Conservation (phyloP, 805 yeast genomes). For the Ogataea angusta region DNA sequence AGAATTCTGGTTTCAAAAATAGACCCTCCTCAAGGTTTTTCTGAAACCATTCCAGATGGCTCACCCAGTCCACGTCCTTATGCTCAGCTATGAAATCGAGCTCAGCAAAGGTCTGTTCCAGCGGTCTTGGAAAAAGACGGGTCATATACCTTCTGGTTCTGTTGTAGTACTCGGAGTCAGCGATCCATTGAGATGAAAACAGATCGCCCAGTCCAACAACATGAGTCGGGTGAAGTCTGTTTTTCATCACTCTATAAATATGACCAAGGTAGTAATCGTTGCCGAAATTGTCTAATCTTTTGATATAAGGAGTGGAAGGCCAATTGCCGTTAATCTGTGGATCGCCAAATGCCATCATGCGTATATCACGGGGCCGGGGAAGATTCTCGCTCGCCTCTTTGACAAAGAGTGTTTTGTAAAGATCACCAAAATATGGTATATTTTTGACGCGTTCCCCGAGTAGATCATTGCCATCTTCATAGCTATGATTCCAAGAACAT, state of each 20-base stretch:
- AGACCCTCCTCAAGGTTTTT: constrained; percentile 31
- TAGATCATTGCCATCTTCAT: constrained; percentile 20
- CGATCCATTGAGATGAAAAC: constrained; percentile 92
- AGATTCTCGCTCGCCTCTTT: constrained; percentile 16
- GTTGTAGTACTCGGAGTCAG: constrained; percentile 77
- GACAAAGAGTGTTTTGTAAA: constrained; percentile 30
- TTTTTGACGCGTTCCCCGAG: constrained; percentile 18
- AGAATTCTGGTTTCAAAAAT: constrained; percentile 30
- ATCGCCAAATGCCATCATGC: constrained; percentile 84
- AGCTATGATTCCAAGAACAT: constrained; percentile 58
- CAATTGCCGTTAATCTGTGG: constrained; percentile 94
- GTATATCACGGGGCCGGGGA: constrained; percentile 37
- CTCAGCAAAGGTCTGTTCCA: constrained; percentile 46
- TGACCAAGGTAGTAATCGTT: constrained; percentile 90
- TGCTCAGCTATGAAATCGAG: constrained; percentile 48
- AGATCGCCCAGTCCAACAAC: constrained; percentile 92
- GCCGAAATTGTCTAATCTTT: constrained; percentile 79
- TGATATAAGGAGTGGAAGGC: constrained; percentile 65
- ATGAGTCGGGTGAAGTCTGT: constrained; percentile 66
- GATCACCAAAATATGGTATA: constrained; percentile 35
- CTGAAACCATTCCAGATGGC: constrained; percentile 37
- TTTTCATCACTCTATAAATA: constrained; percentile 63
- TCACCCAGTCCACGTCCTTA: constrained; percentile 53
- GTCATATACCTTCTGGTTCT: constrained; percentile 72
- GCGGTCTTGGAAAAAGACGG: constrained; percentile 62